Percentiles rank a stretch among this genome's conserved stretches.
These are phyloP conservation scores for Dictyostelium brefeldianum DNA, from an alignment of 78 protist genomes.

Conservation along the genomic window DNA sequence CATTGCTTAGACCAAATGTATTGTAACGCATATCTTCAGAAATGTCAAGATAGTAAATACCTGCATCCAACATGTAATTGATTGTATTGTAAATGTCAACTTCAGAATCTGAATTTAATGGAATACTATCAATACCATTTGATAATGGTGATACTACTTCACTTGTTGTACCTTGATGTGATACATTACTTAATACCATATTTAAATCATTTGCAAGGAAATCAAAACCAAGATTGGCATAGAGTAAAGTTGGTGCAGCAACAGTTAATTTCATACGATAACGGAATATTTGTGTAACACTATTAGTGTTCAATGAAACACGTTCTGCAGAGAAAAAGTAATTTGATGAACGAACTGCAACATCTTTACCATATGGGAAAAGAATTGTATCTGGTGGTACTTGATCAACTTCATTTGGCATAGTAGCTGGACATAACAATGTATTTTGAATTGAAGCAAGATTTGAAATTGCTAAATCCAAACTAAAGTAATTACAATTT, in stretches of 20 bases:
- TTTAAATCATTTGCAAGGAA: constrained; percentile 58
- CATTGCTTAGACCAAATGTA: background rate
- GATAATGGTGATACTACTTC: background rate
- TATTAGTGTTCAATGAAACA: background rate
- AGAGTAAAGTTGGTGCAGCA: background rate
- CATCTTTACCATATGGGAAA: constrained; percentile 29
- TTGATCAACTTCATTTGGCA: constrained; percentile 52
- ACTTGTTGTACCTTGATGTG: background rate
- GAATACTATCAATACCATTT: constrained; percentile 16
- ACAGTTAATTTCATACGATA: constrained; percentile 40
- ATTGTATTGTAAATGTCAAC: constrained; percentile 27
- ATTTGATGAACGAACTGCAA: background rate
- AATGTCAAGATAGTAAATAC: constrained; percentile 45
- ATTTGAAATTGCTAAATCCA: constrained; percentile 33
- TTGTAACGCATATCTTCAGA: constrained; percentile 20
- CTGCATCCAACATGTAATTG: background rate
- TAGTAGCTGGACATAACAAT: constrained; percentile 38
- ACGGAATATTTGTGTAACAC: background rate
- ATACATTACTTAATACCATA: background rate
- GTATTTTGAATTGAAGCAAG: background rate
- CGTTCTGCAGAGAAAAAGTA: constrained; percentile 8
- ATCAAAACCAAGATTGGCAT: constrained; percentile 37
- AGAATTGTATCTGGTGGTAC: constrained; percentile 41
- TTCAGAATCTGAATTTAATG: constrained; percentile 13
- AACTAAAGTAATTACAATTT: constrained; percentile 30